Evolutionary conservation across 305 asterid genomes (phyloP), one percentile per base, ranked within the genome.

Genomic region (Solanum chacoense): DNA sequence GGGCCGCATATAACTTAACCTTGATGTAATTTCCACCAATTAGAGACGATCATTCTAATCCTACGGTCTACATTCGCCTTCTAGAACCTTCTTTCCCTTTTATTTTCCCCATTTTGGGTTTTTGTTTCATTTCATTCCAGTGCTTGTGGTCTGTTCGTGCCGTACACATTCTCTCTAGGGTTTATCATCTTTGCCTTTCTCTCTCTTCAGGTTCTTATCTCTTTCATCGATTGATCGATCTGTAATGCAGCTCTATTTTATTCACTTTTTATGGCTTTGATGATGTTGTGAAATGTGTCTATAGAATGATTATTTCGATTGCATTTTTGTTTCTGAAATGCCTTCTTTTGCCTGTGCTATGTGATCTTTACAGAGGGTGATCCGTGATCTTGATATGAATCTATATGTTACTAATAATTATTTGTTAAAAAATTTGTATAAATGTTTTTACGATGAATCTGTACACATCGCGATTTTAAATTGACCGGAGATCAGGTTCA

Each of bases 61-160:
- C 83, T 87, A 93, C 93, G 97, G 91, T 22, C 35, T 40, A 10
- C 32, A 69, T 22, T 3, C 34, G 7, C 85, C 71, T 85, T 91
- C 95, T 87, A 88, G 95, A 93, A 92, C 86, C 88, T 91, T 94
- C 94, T 77, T 88, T 89, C 5, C 71, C 31, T 77, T 77, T 36
- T 31, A 36, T 34, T 20, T 74, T 11, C 40, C 29, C 32, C 88
- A 40, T 28, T 72, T 35, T 67, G 36, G 32, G 38, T 22, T 32
- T 18, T 18, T 55, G 8, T 18, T 40, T 32, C 16, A 20, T 73
- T 73, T 9, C 38, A 1, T 29, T 13, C 37, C 12, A 1, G 24
- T 80, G 89, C 91, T 91, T 69, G 92, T 91, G 92, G 38, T 81
- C 65, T 37, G 76, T 90, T 79, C 88, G 90, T 87, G 90, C 75